These are phyloP conservation scores for Exserohilum rostratum DNA, from an alignment of 2,329 filamentous ascomycete species.

Conservation along the genomic window DNA sequence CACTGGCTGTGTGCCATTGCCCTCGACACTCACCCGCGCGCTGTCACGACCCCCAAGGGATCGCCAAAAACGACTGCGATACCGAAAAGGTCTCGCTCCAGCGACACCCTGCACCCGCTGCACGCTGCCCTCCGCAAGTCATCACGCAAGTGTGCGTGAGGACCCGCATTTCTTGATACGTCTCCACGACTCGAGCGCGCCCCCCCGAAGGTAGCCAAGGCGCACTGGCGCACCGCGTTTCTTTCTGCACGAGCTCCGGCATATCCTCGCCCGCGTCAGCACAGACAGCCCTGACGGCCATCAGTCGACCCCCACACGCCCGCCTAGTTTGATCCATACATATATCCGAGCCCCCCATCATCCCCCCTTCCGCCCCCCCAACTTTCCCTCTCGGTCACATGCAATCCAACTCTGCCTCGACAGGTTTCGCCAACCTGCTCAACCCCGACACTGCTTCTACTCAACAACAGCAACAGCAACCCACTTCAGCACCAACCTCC, in stretches of 20 bases:
- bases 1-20: conserved; percentile 6
- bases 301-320: conserved; percentile 38
- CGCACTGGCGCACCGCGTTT: conserved; percentile 29
- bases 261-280: conserved; percentile 36
- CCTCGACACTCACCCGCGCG: conserved; percentile 12
- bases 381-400: conserved; percentile 49
- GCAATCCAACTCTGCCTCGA: conserved; percentile 44
- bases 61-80: conserved; percentile 11
- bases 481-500: conserved; percentile 14
- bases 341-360: conserved; percentile 46
- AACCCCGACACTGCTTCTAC: conserved; percentile 39
- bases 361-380: conserved; percentile 47
- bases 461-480: conserved; percentile 14
- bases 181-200: conserved; percentile 21
- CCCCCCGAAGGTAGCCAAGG: conserved; percentile 23
- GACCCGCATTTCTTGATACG: conserved; percentile 31
- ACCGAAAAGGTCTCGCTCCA: conserved; percentile 10
- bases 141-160: conserved; percentile 18
- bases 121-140: conserved; percentile 27
- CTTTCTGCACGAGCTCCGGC: conserved; percentile 30
- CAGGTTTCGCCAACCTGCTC: conserved; percentile 49
- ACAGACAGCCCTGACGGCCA: conserved; percentile 36
- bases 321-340: conserved; percentile 38
- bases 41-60: conserved; percentile 2
- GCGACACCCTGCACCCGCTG: conserved; percentile 22